A percentile compares a stretch with the other conserved stretches of the same genome.
Evolutionary conservation across 352 stramenopile genomes (phyloP).

Genomic region (Pythium sukuiense): DNA sequence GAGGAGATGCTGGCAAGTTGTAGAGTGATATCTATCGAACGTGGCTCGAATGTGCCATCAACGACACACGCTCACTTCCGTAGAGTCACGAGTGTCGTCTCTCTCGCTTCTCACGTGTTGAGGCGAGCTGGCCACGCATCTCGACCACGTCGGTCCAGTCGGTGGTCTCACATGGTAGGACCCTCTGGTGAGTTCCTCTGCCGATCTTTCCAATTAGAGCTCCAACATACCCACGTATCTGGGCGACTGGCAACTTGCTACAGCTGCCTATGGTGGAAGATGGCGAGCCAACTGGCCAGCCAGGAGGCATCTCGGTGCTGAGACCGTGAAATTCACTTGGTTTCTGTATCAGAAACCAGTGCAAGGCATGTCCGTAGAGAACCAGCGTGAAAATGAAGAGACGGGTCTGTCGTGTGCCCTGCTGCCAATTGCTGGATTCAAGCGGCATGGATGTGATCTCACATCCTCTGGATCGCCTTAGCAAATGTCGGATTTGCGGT

Average conservation of each 20-base stretch:
- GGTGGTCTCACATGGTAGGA: neutral
- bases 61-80: neutral
- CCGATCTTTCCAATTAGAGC: constrained; percentile 2
- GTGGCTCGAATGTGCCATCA: neutral
- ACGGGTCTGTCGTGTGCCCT: too few species aligned
- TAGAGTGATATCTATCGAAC: neutral
- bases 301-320: neutral
- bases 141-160: neutral
- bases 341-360: neutral
- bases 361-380: neutral
- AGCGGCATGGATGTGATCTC: neutral
- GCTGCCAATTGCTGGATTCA: neutral
- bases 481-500: too few species aligned
- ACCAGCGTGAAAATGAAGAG: neutral
- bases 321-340: neutral
- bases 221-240: too few species aligned
- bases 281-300: neutral
- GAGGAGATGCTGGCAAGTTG: neutral
- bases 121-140: neutral
- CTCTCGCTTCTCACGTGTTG: neutral
- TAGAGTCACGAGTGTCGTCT: neutral
- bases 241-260: too few species aligned
- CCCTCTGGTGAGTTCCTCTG: neutral
- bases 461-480: neutral
- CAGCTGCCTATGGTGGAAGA: constrained; percentile 2